Percentiles rank a stretch among this genome's conserved stretches.
phyloP scores from a whole-genome alignment of 2,329 filamentous ascomycete species.

The Talaromyces piceae region DNA sequence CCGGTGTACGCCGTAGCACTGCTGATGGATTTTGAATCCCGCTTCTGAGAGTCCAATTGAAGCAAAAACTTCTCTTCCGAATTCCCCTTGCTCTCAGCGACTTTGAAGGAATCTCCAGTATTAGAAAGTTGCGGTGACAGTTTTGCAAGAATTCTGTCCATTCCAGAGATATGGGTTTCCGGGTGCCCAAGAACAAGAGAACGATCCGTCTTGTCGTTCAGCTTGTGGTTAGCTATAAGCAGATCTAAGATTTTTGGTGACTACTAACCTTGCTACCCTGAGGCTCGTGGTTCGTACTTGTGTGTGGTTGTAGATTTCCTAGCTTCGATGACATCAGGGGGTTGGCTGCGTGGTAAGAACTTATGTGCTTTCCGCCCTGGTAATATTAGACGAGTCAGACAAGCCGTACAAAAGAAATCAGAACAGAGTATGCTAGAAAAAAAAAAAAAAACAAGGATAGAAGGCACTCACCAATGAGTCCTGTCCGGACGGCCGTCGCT shows the following conservation, averaged over 20 bases:
- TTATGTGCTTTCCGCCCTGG: conserved; percentile 21
- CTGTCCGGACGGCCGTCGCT: conserved; percentile 1
- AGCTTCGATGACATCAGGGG: conserved; percentile 28
- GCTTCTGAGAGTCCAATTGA: conserved; percentile 49
- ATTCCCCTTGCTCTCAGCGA: conserved; percentile 52
- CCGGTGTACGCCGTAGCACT: conserved; percentile 12
- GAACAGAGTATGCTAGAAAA: not conserved
- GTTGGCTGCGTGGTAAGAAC: conserved; percentile 22
- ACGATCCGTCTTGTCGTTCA: conserved; percentile 39
- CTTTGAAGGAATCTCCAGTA: conserved; percentile 12
- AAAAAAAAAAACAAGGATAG: not conserved
- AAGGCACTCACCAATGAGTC: conserved; percentile 4
- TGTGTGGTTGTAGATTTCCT: conserved; percentile 23
- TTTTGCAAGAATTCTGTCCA: conserved; percentile 55
- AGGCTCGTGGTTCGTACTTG: conserved; percentile 18
- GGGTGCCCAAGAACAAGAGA: conserved; percentile 17
- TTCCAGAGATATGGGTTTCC: conserved; percentile 32
- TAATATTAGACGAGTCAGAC: not conserved
- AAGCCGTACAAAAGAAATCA: conserved; percentile 1
- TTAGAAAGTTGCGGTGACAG: conserved; percentile 30
- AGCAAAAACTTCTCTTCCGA: conserved; percentile 62
- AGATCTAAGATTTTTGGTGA: not conserved
- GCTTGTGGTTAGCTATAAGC: conserved; percentile 21
- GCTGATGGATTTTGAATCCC: conserved; percentile 38
- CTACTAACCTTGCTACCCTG: conserved; percentile 32